Evolutionary conservation across 2,329 filamentous ascomycete species (phyloP), one percentile per base, ranked within the genome.

Genomic region (Fonsecaea multimorphosa): DNA sequence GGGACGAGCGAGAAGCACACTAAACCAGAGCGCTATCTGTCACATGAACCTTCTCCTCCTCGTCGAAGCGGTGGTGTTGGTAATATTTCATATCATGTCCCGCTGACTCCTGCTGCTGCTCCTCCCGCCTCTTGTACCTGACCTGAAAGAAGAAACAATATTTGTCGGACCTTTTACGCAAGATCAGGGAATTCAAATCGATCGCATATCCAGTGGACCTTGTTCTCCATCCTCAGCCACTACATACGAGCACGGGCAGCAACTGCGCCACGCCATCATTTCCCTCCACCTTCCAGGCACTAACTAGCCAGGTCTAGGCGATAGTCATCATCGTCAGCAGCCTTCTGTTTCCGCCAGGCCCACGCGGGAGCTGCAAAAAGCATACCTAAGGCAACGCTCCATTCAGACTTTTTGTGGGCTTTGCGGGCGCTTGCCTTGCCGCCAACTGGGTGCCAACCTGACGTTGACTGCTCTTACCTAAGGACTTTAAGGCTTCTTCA

Each of bases 191-290:
- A 24, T n/a, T n/a, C n/a, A n/a, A n/a, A n/a, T 36, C 27, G 24
- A 38, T 38, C 12, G 58, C 56, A 51, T 40, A 38, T 38, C 32
- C 22, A 55, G 59, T 61, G 59, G 59, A 60, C 49, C 58, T 24
- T 22, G 22, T 55, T 57, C 52, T 29, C 46, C 27, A 52, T 40
- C 57, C 55, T 36, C 27, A 61, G 63, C 63, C 63, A 65, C 63
- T 60, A 34, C 29, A 31, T 31, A 31, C 29, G 3, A 8, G 29
- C 29, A 31, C 29, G 14, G 3, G 22, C 46, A 36, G 27, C 38
- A 58, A 49, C 65, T 67, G 65, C 65, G 65, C 65, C 65, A 67
- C 65, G 61, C 58, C 51, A 40, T 55, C 57, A 64, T 32, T 31
- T 24, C 34, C 44, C 44, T 49, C 27, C 22, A 51, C 38, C 32